Evolutionary conservation across 352 stramenopile species (phyloP).

Genomic region (Elongisporangium anandrum): DNA sequence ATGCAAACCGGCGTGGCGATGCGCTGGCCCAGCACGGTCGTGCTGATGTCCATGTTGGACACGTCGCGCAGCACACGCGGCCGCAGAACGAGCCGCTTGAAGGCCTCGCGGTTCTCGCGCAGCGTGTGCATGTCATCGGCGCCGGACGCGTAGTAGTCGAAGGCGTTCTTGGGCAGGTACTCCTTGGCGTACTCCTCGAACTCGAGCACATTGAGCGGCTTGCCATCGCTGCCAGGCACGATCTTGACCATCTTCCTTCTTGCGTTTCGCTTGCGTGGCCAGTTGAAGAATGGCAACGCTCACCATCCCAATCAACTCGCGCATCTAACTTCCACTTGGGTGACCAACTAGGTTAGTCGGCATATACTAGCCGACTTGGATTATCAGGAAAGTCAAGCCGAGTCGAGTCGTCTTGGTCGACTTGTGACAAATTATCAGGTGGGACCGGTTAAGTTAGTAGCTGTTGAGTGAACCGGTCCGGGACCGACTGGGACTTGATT

Average conservation of each 20-base stretch:
- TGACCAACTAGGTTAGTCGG: not conserved
- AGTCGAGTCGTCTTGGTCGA: no score
- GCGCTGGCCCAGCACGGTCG: slow-evolving; percentile 88
- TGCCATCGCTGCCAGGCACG: slow-evolving; percentile 65
- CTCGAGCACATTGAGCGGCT: slow-evolving; percentile 87
- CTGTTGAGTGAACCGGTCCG: not conserved
- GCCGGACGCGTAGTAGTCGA: slow-evolving; percentile 91
- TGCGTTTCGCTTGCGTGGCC: not conserved
- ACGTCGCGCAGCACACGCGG: slow-evolving; percentile 93
- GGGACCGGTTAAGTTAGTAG: no score
- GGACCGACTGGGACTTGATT: not conserved
- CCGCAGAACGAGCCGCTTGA: slow-evolving; percentile 92
- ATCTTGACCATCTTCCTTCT: slow-evolving; percentile 46
- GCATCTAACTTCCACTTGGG: not conserved
- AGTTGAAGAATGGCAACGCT: slow-evolving; percentile 1
- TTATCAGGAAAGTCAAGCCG: not conserved
- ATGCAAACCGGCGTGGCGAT: slow-evolving; percentile 93
- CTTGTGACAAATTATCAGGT: no score
- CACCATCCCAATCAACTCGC: not conserved
- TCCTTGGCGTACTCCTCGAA: slow-evolving; percentile 86
- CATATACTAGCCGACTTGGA: not conserved
- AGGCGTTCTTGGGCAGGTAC: slow-evolving; percentile 90
- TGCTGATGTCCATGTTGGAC: slow-evolving; percentile 89
- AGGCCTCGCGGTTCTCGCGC: slow-evolving; percentile 82
- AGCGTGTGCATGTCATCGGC: slow-evolving; percentile 91